phyloP scores from a whole-genome alignment of 164 flowering plant species.

The Vitis labrusca region DNA sequence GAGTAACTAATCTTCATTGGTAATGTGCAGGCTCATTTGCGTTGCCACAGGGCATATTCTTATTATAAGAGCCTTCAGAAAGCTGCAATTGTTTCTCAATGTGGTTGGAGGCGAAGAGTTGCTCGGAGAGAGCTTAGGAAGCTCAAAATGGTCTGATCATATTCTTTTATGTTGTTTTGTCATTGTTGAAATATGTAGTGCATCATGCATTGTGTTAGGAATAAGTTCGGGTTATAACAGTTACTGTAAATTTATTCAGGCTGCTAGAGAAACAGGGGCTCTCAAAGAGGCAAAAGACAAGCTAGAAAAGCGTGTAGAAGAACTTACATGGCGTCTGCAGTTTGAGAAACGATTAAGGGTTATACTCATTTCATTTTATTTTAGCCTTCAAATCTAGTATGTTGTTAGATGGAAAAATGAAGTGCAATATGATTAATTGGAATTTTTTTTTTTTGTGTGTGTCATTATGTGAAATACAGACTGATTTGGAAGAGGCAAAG shows the following conservation, averaged over 20 bases:
- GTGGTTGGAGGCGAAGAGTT: constrained; percentile 91
- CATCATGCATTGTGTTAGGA: background rate
- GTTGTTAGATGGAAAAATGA: no score
- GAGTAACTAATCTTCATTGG: constrained; percentile 2
- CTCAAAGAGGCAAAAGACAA: constrained; percentile 98
- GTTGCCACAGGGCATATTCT: constrained; percentile 64
- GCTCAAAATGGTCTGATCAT: constrained; percentile 79
- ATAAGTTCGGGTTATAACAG: constrained; percentile 2
- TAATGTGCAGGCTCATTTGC: constrained; percentile 67
- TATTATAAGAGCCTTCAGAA: constrained; percentile 79
- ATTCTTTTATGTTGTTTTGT: constrained; percentile 6
- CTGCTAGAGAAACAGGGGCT: constrained; percentile 97
- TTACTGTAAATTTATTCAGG: constrained; percentile 42
- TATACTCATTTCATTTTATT: no score
- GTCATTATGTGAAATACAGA: constrained; percentile 38
- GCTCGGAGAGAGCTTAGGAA: constrained; percentile 86
- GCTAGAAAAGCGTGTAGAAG: constrained; percentile 97
- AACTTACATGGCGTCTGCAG: constrained; percentile 98
- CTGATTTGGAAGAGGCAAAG: constrained; percentile 90
- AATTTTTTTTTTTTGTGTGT: no score
- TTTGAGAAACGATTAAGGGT: constrained; percentile 90
- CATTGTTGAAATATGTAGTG: background rate
- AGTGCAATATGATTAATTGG: no score
- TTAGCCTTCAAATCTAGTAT: no score
- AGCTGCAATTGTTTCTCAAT: constrained; percentile 75